These are phyloP conservation scores for Aspergillus eucalypticola DNA, from an alignment of 2,329 filamentous ascomycete species.

Conservation along the genomic window DNA sequence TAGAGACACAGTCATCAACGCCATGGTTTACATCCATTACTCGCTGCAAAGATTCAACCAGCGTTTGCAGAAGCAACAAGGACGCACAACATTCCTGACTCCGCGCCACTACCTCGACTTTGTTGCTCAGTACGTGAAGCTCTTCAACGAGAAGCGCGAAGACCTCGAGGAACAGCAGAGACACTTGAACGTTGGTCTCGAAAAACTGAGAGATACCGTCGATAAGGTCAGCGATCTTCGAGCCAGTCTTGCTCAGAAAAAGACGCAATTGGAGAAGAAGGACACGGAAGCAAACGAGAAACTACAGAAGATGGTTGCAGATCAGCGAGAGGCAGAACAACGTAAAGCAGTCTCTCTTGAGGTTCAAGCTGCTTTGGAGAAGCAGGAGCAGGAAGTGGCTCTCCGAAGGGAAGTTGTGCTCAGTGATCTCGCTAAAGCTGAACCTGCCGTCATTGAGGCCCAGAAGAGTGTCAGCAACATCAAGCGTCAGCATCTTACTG, in stretches of 20 bases:
- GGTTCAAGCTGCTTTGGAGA: slow-evolving; percentile 81
- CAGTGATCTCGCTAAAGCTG: slow-evolving; percentile 82
- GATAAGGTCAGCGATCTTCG: slow-evolving; percentile 94
- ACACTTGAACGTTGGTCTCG: slow-evolving; percentile 95
- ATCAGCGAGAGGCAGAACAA: slow-evolving; percentile 92
- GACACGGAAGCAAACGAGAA: slow-evolving; percentile 96
- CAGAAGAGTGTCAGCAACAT: slow-evolving; percentile 98
- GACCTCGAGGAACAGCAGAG: slow-evolving; percentile 98
- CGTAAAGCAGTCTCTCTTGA: slow-evolving; percentile 84
- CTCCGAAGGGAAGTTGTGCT: slow-evolving; percentile 80
- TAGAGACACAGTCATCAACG: slow-evolving; percentile 89
- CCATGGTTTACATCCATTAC: slow-evolving; percentile 98
- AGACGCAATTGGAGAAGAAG: slow-evolving; percentile 87
- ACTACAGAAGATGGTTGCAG: slow-evolving; percentile 92
- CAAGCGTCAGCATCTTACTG: slow-evolving; percentile 93
- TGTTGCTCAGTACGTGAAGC: slow-evolving; percentile 92
- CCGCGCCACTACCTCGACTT: slow-evolving; percentile 98
- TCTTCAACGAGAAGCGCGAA: slow-evolving; percentile 98
- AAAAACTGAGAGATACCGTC: slow-evolving; percentile 94
- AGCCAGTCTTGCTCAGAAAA: slow-evolving; percentile 89
- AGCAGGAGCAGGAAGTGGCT: slow-evolving; percentile 86
- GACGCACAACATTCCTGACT: slow-evolving; percentile 87
- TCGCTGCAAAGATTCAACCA: slow-evolving; percentile 88
- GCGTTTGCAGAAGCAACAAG: slow-evolving; percentile 87
- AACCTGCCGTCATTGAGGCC: slow-evolving; percentile 89